A percentile compares a stretch with the other conserved stretches of the same genome.
Evolutionary conservation across 768 basidiomycete species (phyloP).

Genomic region (Pholiota microspora): DNA sequence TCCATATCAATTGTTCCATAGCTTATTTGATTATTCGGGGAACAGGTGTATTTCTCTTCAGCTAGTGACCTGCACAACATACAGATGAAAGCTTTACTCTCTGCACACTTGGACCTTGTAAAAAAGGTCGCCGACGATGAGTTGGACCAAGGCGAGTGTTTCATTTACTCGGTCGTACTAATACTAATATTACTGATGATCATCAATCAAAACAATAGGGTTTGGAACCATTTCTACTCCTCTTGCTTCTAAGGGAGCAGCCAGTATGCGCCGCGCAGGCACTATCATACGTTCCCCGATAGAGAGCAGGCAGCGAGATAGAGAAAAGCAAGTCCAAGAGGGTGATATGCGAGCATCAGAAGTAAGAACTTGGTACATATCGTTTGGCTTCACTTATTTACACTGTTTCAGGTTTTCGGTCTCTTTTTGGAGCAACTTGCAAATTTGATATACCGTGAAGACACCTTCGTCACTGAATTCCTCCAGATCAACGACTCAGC

Average conservation of each 20-base stretch:
- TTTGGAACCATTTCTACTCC: conserved; percentile 41
- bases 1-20: neutral
- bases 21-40: conserved; percentile 4
- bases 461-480: conserved; percentile 88
- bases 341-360: conserved; percentile 72
- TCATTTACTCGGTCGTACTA: neutral
- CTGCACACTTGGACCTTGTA: conserved; percentile 53
- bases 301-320: conserved; percentile 60
- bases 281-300: conserved; percentile 81
- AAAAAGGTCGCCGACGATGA: conserved; percentile 74
- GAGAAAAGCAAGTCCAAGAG: conserved; percentile 52
- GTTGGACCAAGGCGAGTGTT: conserved; percentile 58
- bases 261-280: conserved; percentile 76
- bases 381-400: neutral
- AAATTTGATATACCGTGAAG: conserved; percentile 76
- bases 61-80: conserved; percentile 77
- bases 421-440: conserved; percentile 75
- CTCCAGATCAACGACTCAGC: conserved; percentile 87
- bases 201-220: conserved; percentile 29
- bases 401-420: conserved; percentile 60
- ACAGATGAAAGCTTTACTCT: conserved; percentile 76
- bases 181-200: too few relatives aligned
- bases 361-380: conserved; percentile 32
- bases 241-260: conserved; percentile 46
- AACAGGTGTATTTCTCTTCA: conserved; percentile 87